Evolutionary conservation across 2,329 filamentous ascomycete genomes (phyloP).

Genomic region (Aschersonia sp.): DNA sequence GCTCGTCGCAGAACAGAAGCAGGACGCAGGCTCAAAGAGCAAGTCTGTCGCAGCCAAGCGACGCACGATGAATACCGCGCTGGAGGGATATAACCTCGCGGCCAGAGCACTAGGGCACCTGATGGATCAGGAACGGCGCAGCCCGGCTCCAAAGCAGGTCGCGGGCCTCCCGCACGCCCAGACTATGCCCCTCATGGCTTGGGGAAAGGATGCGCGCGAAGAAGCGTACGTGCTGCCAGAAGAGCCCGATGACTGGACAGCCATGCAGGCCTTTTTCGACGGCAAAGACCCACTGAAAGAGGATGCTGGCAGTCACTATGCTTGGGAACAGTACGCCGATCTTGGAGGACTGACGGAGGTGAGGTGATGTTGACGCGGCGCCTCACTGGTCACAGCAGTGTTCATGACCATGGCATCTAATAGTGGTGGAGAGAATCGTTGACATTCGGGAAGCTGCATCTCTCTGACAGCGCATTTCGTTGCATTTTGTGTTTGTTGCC

Average conservation of each 20-base stretch:
- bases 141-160: neutral
- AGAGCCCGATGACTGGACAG: conserved; percentile 20
- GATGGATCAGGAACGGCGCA: conserved; percentile 9
- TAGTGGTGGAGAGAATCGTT: neutral
- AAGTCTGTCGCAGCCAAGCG: conserved; percentile 8
- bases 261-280: conserved; percentile 22
- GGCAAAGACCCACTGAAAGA: conserved; percentile 6
- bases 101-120: conserved; percentile 11
- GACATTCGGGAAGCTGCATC: neutral
- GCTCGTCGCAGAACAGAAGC: conserved; percentile 8
- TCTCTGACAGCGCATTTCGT: no score
- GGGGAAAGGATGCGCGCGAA: conserved; percentile 10
- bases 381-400: neutral
- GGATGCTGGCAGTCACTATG: conserved; percentile 12
- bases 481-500: no score
- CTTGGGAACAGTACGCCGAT: conserved; percentile 32
- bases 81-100: conserved; percentile 13
- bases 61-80: conserved; percentile 13
- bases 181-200: conserved; percentile 5
- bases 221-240: conserved; percentile 11
- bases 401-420: neutral
- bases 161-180: neutral
- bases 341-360: conserved; percentile 29
- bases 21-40: neutral
- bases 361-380: conserved; percentile 9